Evolutionary conservation across 352 stramenopile species (phyloP), one percentile per base, ranked within the genome.

Genomic region (Globisporangium abappressorium): DNA sequence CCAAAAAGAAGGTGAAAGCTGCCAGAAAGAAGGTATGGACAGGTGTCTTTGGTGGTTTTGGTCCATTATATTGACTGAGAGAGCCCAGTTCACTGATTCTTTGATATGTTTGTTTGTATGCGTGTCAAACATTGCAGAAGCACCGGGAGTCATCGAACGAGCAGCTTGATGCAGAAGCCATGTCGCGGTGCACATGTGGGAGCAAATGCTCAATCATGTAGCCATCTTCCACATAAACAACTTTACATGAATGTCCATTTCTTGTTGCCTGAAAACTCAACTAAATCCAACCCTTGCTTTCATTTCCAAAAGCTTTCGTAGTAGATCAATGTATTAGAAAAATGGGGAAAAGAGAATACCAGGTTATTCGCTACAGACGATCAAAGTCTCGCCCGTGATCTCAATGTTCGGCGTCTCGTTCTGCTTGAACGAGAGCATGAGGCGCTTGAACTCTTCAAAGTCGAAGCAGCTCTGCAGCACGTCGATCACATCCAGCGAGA

Each of bases 401-500:
- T 95, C 81, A 62, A 95, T 93, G 62, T 76, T 83, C 1, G 84
- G 81, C 12, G 74, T 82, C 51, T 95, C 83, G 62, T 95, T 93
- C 54, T 92, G 85, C 70, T 94, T 95, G 72, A 88, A 93, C 28
- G 84, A 94, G 20, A 95, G 73, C 85, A 95, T 94, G 28, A 95
- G 80, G 49, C 69, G 87, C 76, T 94, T 94, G 71, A 95, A 95
- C 60, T 95, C 87, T 68, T 95, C 87, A 77, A 95, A 95, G 63
- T 93, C 82, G 18, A 82, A 90, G 72, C 79, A 92, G 70, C 85
- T 93, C 68, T 92, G 66, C 22, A 95, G 70, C 24, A 93, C 81
- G 66, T 94, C 87, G 63, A 92, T 88, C 34, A 93, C 86, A 66
- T 93, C 87, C 6, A 84, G 64, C 2, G 84, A 78, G 59, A 95